Conservation (phyloP, 2,329 filamentous ascomycete genomes). For the Periglandula ipomoeae region DNA sequence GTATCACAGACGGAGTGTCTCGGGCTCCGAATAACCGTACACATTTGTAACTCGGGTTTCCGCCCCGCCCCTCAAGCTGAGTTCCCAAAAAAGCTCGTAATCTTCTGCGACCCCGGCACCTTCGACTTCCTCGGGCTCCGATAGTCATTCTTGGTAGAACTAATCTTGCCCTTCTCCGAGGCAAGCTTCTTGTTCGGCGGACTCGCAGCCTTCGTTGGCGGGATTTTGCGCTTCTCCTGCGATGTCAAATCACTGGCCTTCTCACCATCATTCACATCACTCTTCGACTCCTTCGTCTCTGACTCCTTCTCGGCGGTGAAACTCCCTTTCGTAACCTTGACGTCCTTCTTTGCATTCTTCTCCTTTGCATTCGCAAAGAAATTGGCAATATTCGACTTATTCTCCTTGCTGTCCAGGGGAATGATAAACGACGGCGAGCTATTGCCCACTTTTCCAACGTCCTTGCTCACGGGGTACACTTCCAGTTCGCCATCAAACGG, state of each 20-base stretch:
- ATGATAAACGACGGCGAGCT: constrained; percentile 77
- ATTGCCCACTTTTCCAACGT: constrained; percentile 91
- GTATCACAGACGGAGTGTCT: too few relatives aligned
- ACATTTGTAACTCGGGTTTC: too few relatives aligned
- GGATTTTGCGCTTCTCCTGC: constrained; percentile 17
- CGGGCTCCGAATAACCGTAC: too few relatives aligned
- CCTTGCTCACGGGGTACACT: constrained; percentile 76
- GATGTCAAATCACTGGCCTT: background rate
- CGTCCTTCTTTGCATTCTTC: constrained; percentile 15
- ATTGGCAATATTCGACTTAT: constrained; percentile 89
- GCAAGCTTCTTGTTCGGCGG: constrained; percentile 20
- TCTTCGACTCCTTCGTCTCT: background rate
- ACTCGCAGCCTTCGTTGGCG: constrained; percentile 7
- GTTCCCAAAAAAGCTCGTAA: constrained; percentile 81
- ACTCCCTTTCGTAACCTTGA: background rate
- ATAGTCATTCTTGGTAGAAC: constrained; percentile 30
- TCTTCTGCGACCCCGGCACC: constrained; percentile 38
- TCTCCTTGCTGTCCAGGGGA: constrained; percentile 74
- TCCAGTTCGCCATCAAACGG: constrained; percentile 74
- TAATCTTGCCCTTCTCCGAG: constrained; percentile 23
- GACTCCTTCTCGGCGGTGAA: background rate
- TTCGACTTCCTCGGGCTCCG: constrained; percentile 62
- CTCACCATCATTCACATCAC: background rate
- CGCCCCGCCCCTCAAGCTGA: constrained; percentile 18
- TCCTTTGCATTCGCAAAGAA: constrained; percentile 65